Percentiles rank a stretch among this genome's conserved stretches.
Evolutionary conservation across 768 basidiomycete genomes (phyloP).

Genomic region (Suillus variegatus): DNA sequence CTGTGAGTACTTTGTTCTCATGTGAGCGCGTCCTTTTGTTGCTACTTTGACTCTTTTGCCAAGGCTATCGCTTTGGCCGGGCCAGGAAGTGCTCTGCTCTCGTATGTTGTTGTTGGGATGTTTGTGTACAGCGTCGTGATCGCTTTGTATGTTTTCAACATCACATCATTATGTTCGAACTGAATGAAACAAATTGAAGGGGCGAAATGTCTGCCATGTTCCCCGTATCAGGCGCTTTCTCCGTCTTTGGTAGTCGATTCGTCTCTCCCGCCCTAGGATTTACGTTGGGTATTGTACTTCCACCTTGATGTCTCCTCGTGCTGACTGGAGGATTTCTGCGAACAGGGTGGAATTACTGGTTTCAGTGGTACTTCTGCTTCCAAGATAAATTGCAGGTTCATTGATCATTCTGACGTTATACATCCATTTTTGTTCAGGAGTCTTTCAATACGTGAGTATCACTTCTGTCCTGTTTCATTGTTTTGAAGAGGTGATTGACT

Average conservation of each 20-base stretch:
- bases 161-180: background rate
- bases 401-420: slow-evolving; percentile 4
- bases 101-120: slow-evolving; percentile 58
- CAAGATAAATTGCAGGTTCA: background rate
- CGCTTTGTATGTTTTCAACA: slow-evolving; percentile 40
- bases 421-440: slow-evolving; percentile 27
- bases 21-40: background rate
- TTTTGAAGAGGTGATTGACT: slow-evolving; percentile 7
- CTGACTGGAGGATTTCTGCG: background rate
- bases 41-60: background rate
- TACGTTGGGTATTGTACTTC: slow-evolving; percentile 43
- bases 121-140: slow-evolving; percentile 66
- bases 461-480: slow-evolving; percentile 1
- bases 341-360: slow-evolving; percentile 60
- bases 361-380: slow-evolving; percentile 41
- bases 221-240: slow-evolving; percentile 63
- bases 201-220: slow-evolving; percentile 70
- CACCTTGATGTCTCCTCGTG: background rate
- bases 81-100: slow-evolving; percentile 61
- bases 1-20: slow-evolving; percentile 32
- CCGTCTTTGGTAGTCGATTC: slow-evolving; percentile 57
- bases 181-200: slow-evolving; percentile 27
- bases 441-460: slow-evolving; percentile 38
- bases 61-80: slow-evolving; percentile 58
- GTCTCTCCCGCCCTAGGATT: slow-evolving; percentile 63